These are phyloP conservation scores for Nemania serpens DNA, from an alignment of 2,329 filamentous ascomycete genomes.

Conservation along the genomic window DNA sequence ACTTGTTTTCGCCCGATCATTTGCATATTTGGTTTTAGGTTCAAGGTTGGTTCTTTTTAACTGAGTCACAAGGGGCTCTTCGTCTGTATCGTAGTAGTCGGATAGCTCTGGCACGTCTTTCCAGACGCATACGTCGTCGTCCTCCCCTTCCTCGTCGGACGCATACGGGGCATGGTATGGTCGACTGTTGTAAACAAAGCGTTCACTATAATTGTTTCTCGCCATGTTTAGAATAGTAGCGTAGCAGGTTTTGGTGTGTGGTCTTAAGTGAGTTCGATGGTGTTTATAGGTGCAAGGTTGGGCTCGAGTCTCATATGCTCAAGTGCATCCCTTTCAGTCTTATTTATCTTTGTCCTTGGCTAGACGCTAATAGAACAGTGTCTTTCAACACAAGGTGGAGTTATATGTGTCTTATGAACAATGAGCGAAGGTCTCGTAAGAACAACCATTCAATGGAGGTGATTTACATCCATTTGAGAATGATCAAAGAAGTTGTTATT, in stretches of 20 bases:
- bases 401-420: background rate
- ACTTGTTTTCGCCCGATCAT: background rate
- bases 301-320: slow-evolving; percentile 9
- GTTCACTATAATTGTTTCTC: background rate
- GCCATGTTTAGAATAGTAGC: slow-evolving; percentile 12
- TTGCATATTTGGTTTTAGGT: background rate
- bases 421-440: background rate
- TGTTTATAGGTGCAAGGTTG: background rate
- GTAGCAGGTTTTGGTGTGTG: background rate
- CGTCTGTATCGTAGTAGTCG: background rate
- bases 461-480: no score
- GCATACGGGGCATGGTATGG: slow-evolving; percentile 30
- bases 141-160: slow-evolving; percentile 30
- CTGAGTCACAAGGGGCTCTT: slow-evolving; percentile 14
- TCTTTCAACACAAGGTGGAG: background rate
- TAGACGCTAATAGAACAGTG: background rate
- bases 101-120: slow-evolving; percentile 19
- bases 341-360: slow-evolving; percentile 6
- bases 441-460: slow-evolving; percentile 43
- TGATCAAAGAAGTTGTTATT: no score
- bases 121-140: slow-evolving; percentile 36
- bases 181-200: slow-evolving; percentile 25
- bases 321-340: background rate
- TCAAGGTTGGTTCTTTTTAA: background rate
- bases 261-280: background rate